A percentile compares a stretch with the other conserved stretches of the same genome.
phyloP scores from a whole-genome alignment of 768 basidiomycete species.

The Leccinum broughii region DNA sequence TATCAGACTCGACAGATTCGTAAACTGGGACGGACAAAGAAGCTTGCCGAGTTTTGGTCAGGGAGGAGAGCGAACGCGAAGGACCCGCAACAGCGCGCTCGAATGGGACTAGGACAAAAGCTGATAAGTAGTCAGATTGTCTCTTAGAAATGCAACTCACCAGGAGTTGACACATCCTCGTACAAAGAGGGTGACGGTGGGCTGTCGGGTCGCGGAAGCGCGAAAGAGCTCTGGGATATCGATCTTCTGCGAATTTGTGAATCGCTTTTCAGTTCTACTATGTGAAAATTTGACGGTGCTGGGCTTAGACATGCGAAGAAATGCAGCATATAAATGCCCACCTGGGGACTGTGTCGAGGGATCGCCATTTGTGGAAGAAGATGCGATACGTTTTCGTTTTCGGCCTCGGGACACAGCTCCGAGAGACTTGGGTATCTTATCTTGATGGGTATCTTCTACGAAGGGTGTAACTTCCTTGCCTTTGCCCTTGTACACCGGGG shows the following conservation, averaged over 20 bases:
- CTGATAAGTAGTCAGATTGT: constrained; percentile 7
- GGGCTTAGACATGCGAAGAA: constrained; percentile 7
- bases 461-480: constrained; percentile 14
- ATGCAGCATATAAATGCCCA: constrained; percentile 17
- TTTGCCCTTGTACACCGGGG: constrained; percentile 16
- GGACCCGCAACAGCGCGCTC: constrained; percentile 5
- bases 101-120: constrained; percentile 12
- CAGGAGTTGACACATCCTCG: constrained; percentile 8
- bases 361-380: constrained; percentile 15
- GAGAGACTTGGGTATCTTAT: constrained; percentile 15
- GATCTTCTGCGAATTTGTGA: constrained; percentile 10
- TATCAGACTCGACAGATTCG: constrained; percentile 12
- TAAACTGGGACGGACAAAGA: constrained; percentile 4
- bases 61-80: constrained; percentile 11
- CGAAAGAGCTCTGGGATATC: constrained; percentile 7
- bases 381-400: constrained; percentile 27
- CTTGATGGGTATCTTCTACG: constrained; percentile 3
- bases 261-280: constrained; percentile 6
- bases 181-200: background rate
- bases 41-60: constrained; percentile 13
- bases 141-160: constrained; percentile 12
- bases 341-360: constrained; percentile 18
- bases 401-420: constrained; percentile 13
- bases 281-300: constrained; percentile 6
- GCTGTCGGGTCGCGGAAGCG: constrained; percentile 5